Evolutionary conservation across 2,329 filamentous ascomycete genomes (phyloP).

Genomic region (Talaromyces piceae): DNA sequence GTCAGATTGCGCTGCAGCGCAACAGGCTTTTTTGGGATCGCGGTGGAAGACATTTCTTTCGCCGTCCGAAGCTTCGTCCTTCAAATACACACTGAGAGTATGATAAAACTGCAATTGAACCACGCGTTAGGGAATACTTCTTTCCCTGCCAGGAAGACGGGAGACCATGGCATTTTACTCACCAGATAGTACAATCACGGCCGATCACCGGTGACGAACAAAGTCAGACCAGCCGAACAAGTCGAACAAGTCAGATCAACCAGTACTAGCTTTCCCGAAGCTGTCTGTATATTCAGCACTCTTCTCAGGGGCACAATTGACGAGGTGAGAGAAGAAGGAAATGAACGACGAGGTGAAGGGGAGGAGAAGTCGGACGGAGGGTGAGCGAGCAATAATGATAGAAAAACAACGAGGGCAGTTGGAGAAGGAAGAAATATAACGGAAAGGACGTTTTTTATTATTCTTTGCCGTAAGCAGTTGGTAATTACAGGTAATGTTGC

Average conservation of each 20-base stretch:
- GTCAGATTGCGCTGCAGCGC: conserved; percentile 48
- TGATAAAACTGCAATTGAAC: neutral
- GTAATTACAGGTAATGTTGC: neutral
- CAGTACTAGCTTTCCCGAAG: neutral
- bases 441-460: neutral
- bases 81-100: neutral
- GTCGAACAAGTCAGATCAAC: neutral
- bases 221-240: neutral
- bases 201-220: neutral
- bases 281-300: neutral
- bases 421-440: neutral
- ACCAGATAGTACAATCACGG: neutral
- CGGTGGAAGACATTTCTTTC: conserved; percentile 44
- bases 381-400: neutral
- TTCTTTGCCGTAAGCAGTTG: neutral
- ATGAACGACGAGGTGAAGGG: too few relatives aligned
- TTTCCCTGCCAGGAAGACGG: neutral
- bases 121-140: neutral
- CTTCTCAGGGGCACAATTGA: neutral
- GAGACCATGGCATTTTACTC: neutral
- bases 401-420: neutral
- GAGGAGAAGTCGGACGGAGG: neutral
- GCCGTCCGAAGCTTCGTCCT: too few relatives aligned
- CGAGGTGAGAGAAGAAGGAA: neutral
- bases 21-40: conserved; percentile 33